Evolutionary conservation across 1,139 yeast species (phyloP).

Genomic region (Yamadazyma spencermartinsiae): DNA sequence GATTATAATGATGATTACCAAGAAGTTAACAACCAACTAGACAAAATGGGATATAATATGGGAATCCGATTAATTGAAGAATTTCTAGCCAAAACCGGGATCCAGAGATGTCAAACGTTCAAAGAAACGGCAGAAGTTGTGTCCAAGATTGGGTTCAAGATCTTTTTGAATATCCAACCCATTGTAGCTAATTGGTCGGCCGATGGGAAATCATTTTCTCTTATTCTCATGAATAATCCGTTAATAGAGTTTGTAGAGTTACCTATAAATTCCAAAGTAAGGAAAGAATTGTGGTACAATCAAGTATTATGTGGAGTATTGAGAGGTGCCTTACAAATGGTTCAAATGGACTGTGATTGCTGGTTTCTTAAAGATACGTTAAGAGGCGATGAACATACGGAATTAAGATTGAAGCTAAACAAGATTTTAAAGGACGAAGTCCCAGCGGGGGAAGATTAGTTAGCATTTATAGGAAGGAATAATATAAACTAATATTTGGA

Average conservation of each 20-base stretch:
- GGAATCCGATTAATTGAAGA: conserved; percentile 92
- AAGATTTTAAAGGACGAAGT: conserved; percentile 87
- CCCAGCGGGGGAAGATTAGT: conserved; percentile 91
- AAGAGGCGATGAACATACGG: conserved; percentile 83
- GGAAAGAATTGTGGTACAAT: conserved; percentile 84
- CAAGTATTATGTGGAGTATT: conserved; percentile 88
- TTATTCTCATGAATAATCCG: conserved; percentile 82
- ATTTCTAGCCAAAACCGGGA: conserved; percentile 82
- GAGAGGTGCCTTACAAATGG: conserved; percentile 93
- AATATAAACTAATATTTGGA: not conserved
- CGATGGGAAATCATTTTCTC: conserved; percentile 73
- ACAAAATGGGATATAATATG: conserved; percentile 92
- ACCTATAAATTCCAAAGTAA: conserved; percentile 73
- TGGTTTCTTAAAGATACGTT: conserved; percentile 76
- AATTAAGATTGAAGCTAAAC: conserved; percentile 69
- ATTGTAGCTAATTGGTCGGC: conserved; percentile 72
- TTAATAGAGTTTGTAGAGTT: conserved; percentile 93
- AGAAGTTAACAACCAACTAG: conserved; percentile 81
- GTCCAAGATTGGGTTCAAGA: conserved; percentile 84
- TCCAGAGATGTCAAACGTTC: conserved; percentile 77
- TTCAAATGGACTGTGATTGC: conserved; percentile 88
- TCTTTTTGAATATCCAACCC: conserved; percentile 83
- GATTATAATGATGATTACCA: conserved; percentile 76
- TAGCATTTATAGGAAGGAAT: not conserved
- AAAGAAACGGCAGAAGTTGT: conserved; percentile 87